Percentiles rank a stretch among this genome's conserved stretches.
These are phyloP conservation scores for Coniochaeta sp. DNA, from an alignment of 2,329 filamentous ascomycete species.

Conservation along the genomic window DNA sequence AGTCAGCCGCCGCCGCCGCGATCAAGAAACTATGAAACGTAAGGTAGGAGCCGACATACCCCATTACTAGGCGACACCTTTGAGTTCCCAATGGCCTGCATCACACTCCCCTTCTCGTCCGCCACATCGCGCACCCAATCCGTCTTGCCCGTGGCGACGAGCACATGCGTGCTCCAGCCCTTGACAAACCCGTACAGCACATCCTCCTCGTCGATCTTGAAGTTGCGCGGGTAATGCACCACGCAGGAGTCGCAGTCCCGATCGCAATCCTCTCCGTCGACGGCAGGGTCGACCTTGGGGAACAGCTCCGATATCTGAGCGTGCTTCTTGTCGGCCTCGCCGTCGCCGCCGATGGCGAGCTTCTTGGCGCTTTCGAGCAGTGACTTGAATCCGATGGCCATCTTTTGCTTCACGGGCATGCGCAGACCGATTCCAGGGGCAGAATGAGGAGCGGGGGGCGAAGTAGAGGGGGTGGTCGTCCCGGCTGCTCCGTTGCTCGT, in stretches of 20 bases:
- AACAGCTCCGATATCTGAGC: conserved; percentile 52
- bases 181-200: conserved; percentile 78
- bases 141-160: conserved; percentile 91
- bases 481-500: neutral
- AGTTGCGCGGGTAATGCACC: conserved; percentile 64
- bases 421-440: neutral
- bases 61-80: conserved; percentile 55
- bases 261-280: conserved; percentile 83
- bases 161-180: conserved; percentile 80
- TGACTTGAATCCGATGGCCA: conserved; percentile 35
- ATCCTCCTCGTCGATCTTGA: conserved; percentile 71
- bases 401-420: conserved; percentile 17
- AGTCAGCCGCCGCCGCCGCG: conserved; percentile 1
- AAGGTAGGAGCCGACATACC: conserved; percentile 37
- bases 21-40: conserved; percentile 8
- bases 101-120: conserved; percentile 80
- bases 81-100: conserved; percentile 62
- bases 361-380: conserved; percentile 29
- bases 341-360: conserved; percentile 20
- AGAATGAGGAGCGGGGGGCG: neutral
- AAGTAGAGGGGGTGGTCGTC: neutral
- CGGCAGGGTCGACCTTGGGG: conserved; percentile 60
- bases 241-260: conserved; percentile 81
- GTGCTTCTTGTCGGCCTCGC: conserved; percentile 14
- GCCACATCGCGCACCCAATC: conserved; percentile 90